Evolutionary conservation across 108 stramenopile species (phyloP), one percentile per base, ranked within the genome.

Genomic region (Pseudonitzschia pungens): DNA sequence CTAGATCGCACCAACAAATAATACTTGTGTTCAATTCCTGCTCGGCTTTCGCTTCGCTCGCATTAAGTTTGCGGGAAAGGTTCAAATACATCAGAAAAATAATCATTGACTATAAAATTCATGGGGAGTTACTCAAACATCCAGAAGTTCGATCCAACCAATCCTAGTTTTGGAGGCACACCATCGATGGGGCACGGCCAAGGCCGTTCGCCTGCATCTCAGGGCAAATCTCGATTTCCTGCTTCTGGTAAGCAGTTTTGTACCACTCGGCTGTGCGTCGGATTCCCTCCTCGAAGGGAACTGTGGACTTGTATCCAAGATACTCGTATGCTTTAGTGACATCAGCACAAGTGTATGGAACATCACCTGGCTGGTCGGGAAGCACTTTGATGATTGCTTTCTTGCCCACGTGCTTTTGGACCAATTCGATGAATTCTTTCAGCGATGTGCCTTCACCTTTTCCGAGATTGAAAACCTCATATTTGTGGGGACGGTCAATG

Each of bases 311-410:
- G 83, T 98, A 99, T 12, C 97, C 99, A 40, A 99, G 81, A 32
- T 97, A 76, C 18, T 75, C 63, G 29, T 70, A 73, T 7, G 98
- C 98, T 88, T 99, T 98, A 64, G 76, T 80, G 42, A 96, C 93
- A 78, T 97, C 92, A 1, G 98, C 97, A 82, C 97, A 99, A 20
- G 98, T 99, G 85, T 96, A 92, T 0, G 97, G 97, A 10, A 99
- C 99, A 82, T 99, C 99, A 24, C 99, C 99, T 22, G 99, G 98
- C 77, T 98, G 99, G 65, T 98, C 97, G 26, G 98, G 98, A 74
- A 97, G 71, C 10, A 92, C 53, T 56, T 90, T 88, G 74, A 98
- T 92, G 44, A 79, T 81, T 3, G 99, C 98, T 69, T 91, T 80
- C 69, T 87, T 91, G 6, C 96, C 97, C 2, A 84, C 83, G 68